Base-by-base conservation (phyloP, 495 filamentous ascomycete genomes). In the Aspergillus haitiensis region DNA sequence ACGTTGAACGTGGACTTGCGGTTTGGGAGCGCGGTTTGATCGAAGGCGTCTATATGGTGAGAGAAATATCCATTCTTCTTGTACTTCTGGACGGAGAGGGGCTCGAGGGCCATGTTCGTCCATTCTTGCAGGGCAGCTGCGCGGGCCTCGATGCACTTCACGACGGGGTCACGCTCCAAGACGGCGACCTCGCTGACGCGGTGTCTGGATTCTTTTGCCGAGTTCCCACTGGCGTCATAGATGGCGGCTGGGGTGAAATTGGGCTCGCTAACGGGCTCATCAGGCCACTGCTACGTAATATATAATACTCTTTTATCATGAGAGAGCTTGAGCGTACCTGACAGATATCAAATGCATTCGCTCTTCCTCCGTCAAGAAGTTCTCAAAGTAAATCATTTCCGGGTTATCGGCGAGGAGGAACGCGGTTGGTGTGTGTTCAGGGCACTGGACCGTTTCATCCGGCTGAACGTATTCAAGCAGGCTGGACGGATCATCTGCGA, bases 1-100 rank as follows among this genome's bases (percentile, higher is more conserved):
- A 60, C 60, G 47, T 60, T 63, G 48, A 68, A 53, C 7, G 59
- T 65, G 11, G 40, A 52, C 12, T 59, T 60, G 11, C 60, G 57
- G 31, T 65, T 59, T 13, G 47, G 39, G 31, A 32, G 21, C 18
- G 8, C 33, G 8, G 58, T 37, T 18, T 42, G 12, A 13, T 3
- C 5, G 12, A 42, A 13, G 12, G 39, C 39, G 39, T 42, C 39
- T 5, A 13, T 5, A 11, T 42, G 39, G 15, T 42, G 39, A 11
- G 39, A 13, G 9, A 42, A 42, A 15, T 42, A 11, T 5, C 39
- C 39, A 11, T 42, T 15, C 39, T 42, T 42, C 39, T 42, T 5
- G 39, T 42, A 42, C 0, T 15, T 11, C 15, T 42, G 39, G 12
- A 42, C 39, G 9, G 39, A 13, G 1, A 42, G 15, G 39, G 39